A percentile compares a stretch with the other conserved stretches of the same genome.
These are phyloP conservation scores for Capsicum chinense DNA, from an alignment of 257 asterid species.

Conservation along the genomic window DNA sequence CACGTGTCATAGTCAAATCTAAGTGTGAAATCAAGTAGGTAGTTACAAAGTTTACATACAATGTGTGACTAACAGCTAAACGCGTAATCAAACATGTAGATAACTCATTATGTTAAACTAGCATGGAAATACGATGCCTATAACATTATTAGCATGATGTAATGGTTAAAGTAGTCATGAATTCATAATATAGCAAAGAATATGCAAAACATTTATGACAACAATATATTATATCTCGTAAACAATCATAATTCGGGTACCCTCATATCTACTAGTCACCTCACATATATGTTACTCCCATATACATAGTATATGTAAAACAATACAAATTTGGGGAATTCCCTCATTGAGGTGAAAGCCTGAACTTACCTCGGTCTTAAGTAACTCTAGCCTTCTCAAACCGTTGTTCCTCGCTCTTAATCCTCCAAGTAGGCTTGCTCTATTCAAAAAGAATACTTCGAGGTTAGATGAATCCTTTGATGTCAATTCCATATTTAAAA, in stretches of 20 bases:
- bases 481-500: not conserved
- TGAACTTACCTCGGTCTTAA: not conserved
- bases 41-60: not conserved
- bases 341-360: not conserved
- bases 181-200: not conserved
- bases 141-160: not conserved
- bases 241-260: not conserved
- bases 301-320: not conserved
- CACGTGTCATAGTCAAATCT: not conserved
- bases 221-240: not conserved
- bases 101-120: not conserved
- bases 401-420: not conserved
- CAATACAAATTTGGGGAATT: not conserved
- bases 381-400: not conserved
- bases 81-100: not conserved
- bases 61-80: not conserved
- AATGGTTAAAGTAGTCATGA: not conserved
- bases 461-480: not conserved
- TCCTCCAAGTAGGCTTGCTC: not conserved
- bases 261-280: not conserved
- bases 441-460: not conserved
- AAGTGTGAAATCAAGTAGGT: not conserved
- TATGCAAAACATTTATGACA: not conserved
- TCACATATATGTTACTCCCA: not conserved
- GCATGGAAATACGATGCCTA: not conserved